Evolutionary conservation across 1,139 yeast genomes (phyloP).

Genomic region (Cylindricascospora bacillispora): DNA sequence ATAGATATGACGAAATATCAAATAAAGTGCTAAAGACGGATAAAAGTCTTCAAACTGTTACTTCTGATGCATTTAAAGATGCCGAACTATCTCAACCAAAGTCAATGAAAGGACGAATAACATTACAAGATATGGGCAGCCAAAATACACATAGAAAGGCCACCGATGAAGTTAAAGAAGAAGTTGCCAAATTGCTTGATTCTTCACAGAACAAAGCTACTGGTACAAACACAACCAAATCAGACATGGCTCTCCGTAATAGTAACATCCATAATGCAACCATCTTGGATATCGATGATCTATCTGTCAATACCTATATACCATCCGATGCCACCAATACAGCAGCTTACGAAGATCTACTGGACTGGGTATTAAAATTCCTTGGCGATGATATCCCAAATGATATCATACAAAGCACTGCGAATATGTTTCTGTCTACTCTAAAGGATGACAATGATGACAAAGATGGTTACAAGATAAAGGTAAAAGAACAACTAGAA

Average conservation of each 20-base stretch:
- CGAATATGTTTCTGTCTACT: constrained; percentile 54
- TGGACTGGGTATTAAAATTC: constrained; percentile 36
- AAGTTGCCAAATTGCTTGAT: no score
- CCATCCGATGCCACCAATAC: constrained; percentile 40
- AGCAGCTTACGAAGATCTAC: constrained; percentile 33
- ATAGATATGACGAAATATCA: constrained; percentile 57
- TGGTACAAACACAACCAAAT: no score
- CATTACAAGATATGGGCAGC: constrained; percentile 59
- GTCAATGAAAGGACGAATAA: constrained; percentile 55
- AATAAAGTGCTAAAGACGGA: constrained; percentile 59
- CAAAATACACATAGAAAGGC: constrained; percentile 23
- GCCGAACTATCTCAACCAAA: constrained; percentile 50
- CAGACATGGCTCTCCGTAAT: no score
- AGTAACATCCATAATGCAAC: constrained; percentile 11
- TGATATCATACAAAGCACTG: constrained; percentile 38
- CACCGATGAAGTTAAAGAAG: constrained; percentile 10
- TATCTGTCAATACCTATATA: constrained; percentile 35
- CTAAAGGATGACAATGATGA: constrained; percentile 36
- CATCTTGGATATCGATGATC: constrained; percentile 23
- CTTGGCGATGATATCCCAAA: constrained; percentile 47
- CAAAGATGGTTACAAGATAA: constrained; percentile 23
- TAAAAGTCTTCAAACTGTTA: constrained; percentile 32
- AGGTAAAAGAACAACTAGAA: constrained; percentile 31
- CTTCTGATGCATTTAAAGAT: constrained; percentile 30
- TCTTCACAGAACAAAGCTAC: not conserved